Base-by-base conservation (phyloP, 257 asterid species). In the Ballota nigra region DNA sequence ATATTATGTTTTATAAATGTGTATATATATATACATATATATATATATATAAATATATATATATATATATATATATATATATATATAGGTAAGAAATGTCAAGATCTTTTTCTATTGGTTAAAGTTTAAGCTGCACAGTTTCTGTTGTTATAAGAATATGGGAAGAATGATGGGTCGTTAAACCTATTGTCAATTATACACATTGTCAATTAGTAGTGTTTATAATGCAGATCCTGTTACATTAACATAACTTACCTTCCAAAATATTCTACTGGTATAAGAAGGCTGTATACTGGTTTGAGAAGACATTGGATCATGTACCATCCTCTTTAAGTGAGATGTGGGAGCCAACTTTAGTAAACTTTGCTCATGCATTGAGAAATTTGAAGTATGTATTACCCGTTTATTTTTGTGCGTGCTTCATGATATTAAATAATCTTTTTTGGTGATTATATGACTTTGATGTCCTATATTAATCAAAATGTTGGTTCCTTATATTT, bases 281-380 rank as follows among this genome's bases (percentile, higher is more conserved):
- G 80, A 88, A 85, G 76, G 93, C 98, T 34, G 96, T 86, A 58
- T 80, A 86, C 86, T 95, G 98, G 98, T 95, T 89, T 71, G 97
- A 95, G 84, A 87, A 83, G 83, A 89, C 99, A 12, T 77, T 91
- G 90, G 75, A 87, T 79, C 92, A 69, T 73, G 86, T 95, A 69
- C 88, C 98, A 38, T 91, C 99, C 80, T 86, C 95, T 65, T 71
- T 85, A 72, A 89, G 85, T 78, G 98, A 89, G 87, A 86, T 84
- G 88, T 95, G 99, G 99, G 99, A 95, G 80, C 95, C 98, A 69
- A 95, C 99, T n/a, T 70, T 95, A 26, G 92, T 89, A 78, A 95
- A 92, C 81, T 92, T 95, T 68, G 99, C 98, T 84, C 97, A 95
- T 78, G 91, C 98, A 20, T 80, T 95, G 83, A 84, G 99, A 76